Evolutionary conservation across 352 stramenopile species (phyloP).

Genomic region (Aphanomyces stellatus): DNA sequence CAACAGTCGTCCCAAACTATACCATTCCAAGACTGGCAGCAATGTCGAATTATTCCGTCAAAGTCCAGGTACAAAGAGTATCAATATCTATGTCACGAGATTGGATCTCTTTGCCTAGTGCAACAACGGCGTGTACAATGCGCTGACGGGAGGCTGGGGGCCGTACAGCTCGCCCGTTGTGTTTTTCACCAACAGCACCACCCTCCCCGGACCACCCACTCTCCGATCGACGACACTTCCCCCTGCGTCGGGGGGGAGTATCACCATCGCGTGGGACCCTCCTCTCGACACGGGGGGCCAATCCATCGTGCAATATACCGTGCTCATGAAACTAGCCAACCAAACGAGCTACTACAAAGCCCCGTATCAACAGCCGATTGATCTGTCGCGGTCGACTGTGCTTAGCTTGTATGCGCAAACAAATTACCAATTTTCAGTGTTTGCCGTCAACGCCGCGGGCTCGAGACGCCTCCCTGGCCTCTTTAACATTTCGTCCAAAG

Average conservation of each 20-base stretch:
- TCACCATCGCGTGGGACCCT: slow-evolving; percentile 39
- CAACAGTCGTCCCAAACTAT: slow-evolving; percentile 22
- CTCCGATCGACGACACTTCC: slow-evolving; percentile 6
- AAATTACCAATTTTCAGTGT: slow-evolving; percentile 44
- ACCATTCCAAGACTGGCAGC: slow-evolving; percentile 26
- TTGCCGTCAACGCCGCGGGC: slow-evolving; percentile 30
- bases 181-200: slow-evolving; percentile 28
- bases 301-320: slow-evolving; percentile 29
- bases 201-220: slow-evolving; percentile 30
- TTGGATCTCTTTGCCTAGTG: neutral
- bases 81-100: neutral
- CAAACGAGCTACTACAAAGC: slow-evolving; percentile 27
- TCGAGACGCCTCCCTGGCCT: slow-evolving; percentile 24
- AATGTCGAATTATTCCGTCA: slow-evolving; percentile 33
- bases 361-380: slow-evolving; percentile 4
- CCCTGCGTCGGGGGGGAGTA: slow-evolving; percentile 41
- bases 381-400: slow-evolving; percentile 20
- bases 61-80: slow-evolving; percentile 34
- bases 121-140: slow-evolving; percentile 27
- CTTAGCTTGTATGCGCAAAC: slow-evolving; percentile 29
- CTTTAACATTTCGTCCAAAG: slow-evolving; percentile 30
- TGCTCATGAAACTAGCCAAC: slow-evolving; percentile 28
- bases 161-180: slow-evolving; percentile 24
- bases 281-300: slow-evolving; percentile 40
- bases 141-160: slow-evolving; percentile 41